These are phyloP conservation scores for Acorus calamus DNA, from an alignment of 106 monocot genomes.

Conservation along the genomic window DNA sequence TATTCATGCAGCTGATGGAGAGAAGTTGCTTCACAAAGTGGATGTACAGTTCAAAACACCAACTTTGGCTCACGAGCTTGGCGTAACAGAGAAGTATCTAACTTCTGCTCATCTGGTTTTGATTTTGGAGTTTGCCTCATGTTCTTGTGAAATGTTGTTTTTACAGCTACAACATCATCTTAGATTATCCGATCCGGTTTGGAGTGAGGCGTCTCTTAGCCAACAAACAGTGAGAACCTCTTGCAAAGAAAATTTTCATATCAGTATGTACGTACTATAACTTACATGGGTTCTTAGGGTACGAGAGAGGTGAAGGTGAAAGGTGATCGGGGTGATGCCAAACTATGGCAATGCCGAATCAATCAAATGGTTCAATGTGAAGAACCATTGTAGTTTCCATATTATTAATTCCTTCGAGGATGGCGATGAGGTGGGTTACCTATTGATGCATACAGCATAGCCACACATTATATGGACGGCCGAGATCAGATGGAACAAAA, in stretches of 20 bases:
- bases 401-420: conserved; percentile 32
- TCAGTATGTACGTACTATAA: too few species aligned
- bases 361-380: conserved; percentile 32
- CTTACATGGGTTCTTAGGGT: conserved; percentile 43
- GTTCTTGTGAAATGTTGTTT: too few species aligned
- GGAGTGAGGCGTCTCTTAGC: too few species aligned
- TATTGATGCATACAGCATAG: too few species aligned
- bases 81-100: conserved; percentile 21
- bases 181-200: too few species aligned
- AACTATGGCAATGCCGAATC: conserved; percentile 39
- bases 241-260: too few species aligned
- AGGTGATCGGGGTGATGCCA: conserved; percentile 51
- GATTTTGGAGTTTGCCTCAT: too few species aligned
- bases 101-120: too few species aligned
- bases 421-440: conserved; percentile 45
- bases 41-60: conserved; percentile 14
- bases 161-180: too few species aligned
- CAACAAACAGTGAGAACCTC: too few species aligned
- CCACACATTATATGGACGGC: too few species aligned
- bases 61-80: conserved; percentile 12
- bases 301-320: conserved; percentile 38
- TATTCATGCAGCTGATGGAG: conserved; percentile 20
- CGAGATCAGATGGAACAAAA: too few species aligned
- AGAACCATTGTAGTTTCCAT: conserved; percentile 27
- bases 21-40: conserved; percentile 14